Evolutionary conservation across 1,284 basidiomycete genomes (phyloP).

Genomic region (Moesziomyces parantarcticus): DNA sequence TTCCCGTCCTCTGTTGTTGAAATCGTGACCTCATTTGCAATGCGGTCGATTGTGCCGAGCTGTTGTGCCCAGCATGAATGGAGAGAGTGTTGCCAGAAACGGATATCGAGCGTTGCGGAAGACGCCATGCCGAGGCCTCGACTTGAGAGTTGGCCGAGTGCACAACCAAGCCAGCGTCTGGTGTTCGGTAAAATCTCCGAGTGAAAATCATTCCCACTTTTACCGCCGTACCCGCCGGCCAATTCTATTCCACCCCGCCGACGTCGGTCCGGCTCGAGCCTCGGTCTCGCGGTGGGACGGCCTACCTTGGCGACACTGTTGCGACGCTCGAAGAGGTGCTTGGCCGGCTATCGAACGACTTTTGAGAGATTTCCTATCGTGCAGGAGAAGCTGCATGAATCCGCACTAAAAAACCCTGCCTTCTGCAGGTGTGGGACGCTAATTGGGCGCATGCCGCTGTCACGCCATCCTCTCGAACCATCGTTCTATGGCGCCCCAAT

Average conservation of each 20-base stretch:
- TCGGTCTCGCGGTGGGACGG: too few relatives aligned
- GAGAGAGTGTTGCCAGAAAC: not conserved
- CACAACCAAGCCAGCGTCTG: not conserved
- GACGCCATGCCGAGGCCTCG: constrained; percentile 16
- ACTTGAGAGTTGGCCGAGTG: not conserved
- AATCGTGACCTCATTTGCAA: not conserved
- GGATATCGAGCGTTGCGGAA: constrained; percentile 3
- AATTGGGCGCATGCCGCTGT: not conserved
- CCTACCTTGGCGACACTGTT: too few relatives aligned
- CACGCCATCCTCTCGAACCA: constrained; percentile 11
- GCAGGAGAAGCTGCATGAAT: not conserved
- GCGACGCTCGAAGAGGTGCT: too few relatives aligned
- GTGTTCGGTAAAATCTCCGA: not conserved
- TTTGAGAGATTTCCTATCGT: too few relatives aligned
- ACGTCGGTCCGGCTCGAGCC: too few relatives aligned
- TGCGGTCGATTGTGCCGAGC: not conserved
- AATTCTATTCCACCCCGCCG: too few relatives aligned
- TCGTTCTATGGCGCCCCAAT: constrained; percentile 16
- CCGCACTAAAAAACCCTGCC: not conserved
- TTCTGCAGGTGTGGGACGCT: not conserved
- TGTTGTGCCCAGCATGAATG: not conserved
- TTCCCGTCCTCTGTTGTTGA: not conserved
- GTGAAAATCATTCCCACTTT: not conserved
- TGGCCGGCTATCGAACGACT: too few relatives aligned
- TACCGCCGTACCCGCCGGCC: too few relatives aligned